phyloP scores from a whole-genome alignment of 2,329 filamentous ascomycete genomes.

The Escovopsis sp. region DNA sequence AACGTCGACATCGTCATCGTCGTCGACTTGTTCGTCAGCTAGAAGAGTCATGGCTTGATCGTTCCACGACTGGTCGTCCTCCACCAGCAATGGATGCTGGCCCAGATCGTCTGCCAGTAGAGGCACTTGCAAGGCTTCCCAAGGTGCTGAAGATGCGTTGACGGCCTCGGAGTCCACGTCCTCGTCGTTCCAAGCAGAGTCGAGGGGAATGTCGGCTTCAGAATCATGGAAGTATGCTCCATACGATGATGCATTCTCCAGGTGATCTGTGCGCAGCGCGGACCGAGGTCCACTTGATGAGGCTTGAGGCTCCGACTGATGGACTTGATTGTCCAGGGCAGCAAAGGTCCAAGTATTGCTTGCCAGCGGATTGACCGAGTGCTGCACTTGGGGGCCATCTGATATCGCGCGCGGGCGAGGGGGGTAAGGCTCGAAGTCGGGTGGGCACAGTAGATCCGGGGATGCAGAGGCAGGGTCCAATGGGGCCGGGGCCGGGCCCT shows the following conservation, averaged over 20 bases:
- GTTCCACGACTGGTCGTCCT: too few relatives aligned
- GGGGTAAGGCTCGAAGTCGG: conserved; percentile 8
- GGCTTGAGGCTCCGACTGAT: neutral
- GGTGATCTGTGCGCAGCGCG: neutral
- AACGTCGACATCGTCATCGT: too few relatives aligned
- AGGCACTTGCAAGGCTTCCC: too few relatives aligned
- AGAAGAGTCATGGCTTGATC: too few relatives aligned
- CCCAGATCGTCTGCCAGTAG: too few relatives aligned
- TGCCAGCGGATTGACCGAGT: conserved; percentile 35
- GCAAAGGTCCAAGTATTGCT: conserved; percentile 49
- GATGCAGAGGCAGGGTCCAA: conserved; percentile 3
- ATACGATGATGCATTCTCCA: neutral
- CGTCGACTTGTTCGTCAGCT: too few relatives aligned
- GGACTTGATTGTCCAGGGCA: conserved; percentile 15
- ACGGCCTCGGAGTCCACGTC: conserved; percentile 1
- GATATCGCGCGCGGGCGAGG: conserved; percentile 39
- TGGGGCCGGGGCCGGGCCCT: conserved; percentile 10
- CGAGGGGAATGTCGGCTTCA: neutral
- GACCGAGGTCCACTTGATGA: neutral
- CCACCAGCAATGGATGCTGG: too few relatives aligned
- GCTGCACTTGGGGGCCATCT: conserved; percentile 35
- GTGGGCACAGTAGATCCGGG: conserved; percentile 5
- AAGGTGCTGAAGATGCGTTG: too few relatives aligned
- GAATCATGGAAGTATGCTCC: neutral
- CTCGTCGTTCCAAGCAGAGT: neutral